Conservation (phyloP, 2,329 filamentous ascomycete species). For the Fusarium tjaetaba region DNA sequence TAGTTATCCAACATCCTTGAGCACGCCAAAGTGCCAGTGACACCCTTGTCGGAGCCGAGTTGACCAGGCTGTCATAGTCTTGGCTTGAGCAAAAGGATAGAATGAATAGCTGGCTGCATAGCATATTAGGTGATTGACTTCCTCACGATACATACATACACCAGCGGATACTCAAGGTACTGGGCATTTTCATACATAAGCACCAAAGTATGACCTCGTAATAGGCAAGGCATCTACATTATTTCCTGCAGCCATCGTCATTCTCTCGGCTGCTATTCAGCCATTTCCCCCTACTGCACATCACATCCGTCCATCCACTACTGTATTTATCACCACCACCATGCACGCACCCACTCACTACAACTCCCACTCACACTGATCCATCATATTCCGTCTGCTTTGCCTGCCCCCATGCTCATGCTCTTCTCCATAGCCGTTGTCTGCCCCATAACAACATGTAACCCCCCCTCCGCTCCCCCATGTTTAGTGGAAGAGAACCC, state of each 20-base stretch:
- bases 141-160: neutral
- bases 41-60: slow-evolving; percentile 14
- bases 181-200: neutral
- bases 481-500: slow-evolving; percentile 20
- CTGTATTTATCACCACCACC: slow-evolving; percentile 18
- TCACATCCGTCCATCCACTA: neutral
- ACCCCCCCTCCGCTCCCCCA: slow-evolving; percentile 5
- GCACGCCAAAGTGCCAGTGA: neutral
- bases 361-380: slow-evolving; percentile 7
- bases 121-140: neutral
- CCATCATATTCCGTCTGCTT: slow-evolving; percentile 20
- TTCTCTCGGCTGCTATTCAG: slow-evolving; percentile 10
- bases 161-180: neutral
- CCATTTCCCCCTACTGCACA: slow-evolving; percentile 5
- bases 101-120: neutral
- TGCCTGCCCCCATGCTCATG: slow-evolving; percentile 28
- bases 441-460: slow-evolving; percentile 30
- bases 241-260: slow-evolving; percentile 12
- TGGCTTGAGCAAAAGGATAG: neutral
- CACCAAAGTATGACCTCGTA: slow-evolving; percentile 13
- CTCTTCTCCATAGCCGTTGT: slow-evolving; percentile 17
- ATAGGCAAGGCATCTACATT: slow-evolving; percentile 1
- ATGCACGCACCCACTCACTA: slow-evolving; percentile 7
- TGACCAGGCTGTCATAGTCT: slow-evolving; percentile 5
- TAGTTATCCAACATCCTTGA: slow-evolving; percentile 27